Conservation (phyloP, 495 filamentous ascomycete species). For the Penicillium argentinense region DNA sequence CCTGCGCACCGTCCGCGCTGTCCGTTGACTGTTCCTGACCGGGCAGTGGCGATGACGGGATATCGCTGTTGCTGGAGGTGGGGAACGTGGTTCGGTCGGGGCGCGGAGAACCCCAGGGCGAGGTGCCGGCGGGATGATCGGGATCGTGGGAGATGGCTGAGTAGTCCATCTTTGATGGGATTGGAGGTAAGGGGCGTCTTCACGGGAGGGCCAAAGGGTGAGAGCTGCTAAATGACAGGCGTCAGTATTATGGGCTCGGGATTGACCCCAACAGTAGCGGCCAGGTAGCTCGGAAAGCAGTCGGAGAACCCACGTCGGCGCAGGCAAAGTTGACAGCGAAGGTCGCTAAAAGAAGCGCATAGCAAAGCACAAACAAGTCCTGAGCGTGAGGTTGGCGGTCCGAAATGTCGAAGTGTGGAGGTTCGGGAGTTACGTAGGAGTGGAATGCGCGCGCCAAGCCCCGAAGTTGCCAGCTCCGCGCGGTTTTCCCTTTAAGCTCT, state of each 20-base stretch:
- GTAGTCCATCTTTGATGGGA: slow-evolving; percentile 69
- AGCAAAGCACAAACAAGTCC: slow-evolving; percentile 3
- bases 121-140: slow-evolving; percentile 65
- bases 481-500: slow-evolving; percentile 6
- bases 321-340: slow-evolving; percentile 6
- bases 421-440: slow-evolving; percentile 13
- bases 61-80: slow-evolving; percentile 46
- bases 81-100: slow-evolving; percentile 57
- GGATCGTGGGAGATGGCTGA: slow-evolving; percentile 72
- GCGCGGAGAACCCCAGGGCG: slow-evolving; percentile 81
- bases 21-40: slow-evolving; percentile 45
- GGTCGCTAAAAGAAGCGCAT: slow-evolving; percentile 12
- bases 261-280: slow-evolving; percentile 25
- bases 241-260: slow-evolving; percentile 27
- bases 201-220: slow-evolving; percentile 19
- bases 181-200: slow-evolving; percentile 22
- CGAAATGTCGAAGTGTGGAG: slow-evolving; percentile 5
- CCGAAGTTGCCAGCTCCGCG: slow-evolving; percentile 12
- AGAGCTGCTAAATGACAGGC: slow-evolving; percentile 27
- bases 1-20: slow-evolving; percentile 22
- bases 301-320: slow-evolving; percentile 13
- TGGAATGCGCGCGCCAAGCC: slow-evolving; percentile 24
- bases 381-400: neutral
- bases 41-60: slow-evolving; percentile 56
- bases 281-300: slow-evolving; percentile 17